phyloP scores from a whole-genome alignment of 768 basidiomycete genomes.

The Leccinum incarnatum region DNA sequence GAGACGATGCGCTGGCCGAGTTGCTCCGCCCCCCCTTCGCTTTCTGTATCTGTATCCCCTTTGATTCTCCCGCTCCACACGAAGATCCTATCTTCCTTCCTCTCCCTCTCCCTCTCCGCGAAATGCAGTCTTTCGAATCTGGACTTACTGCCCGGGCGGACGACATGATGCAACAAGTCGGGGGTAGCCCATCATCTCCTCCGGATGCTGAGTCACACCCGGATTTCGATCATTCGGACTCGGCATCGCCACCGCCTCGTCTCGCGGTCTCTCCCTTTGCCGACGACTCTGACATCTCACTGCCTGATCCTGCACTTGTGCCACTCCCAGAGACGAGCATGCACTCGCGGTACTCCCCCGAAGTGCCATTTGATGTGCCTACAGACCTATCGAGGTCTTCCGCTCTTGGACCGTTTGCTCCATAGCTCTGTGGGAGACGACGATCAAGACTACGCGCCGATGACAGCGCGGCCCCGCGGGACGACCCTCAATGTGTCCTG shows the following conservation, averaged over 20 bases:
- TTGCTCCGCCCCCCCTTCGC: slow-evolving; percentile 35
- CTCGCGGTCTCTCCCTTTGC: slow-evolving; percentile 26
- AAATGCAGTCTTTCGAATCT: slow-evolving; percentile 87
- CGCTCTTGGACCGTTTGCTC: slow-evolving; percentile 64
- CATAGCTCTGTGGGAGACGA: slow-evolving; percentile 54
- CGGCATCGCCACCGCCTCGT: slow-evolving; percentile 20
- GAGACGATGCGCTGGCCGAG: slow-evolving; percentile 62
- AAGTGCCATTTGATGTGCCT: slow-evolving; percentile 73
- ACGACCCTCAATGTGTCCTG: slow-evolving; percentile 85
- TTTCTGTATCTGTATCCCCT: slow-evolving; percentile 33
- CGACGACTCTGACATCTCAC: slow-evolving; percentile 29
- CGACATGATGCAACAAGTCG: slow-evolving; percentile 25
- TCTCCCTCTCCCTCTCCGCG: slow-evolving; percentile 59
- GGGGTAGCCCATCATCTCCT: slow-evolving; percentile 12
- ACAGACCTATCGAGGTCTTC: slow-evolving; percentile 76
- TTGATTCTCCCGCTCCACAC: slow-evolving; percentile 26
- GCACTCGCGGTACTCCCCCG: slow-evolving; percentile 65
- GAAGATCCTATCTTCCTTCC: slow-evolving; percentile 42
- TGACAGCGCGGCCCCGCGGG: slow-evolving; percentile 70
- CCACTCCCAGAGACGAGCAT: slow-evolving; percentile 49
- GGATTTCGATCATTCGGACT: slow-evolving; percentile 2
- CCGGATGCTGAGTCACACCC: background rate
- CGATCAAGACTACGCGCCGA: slow-evolving; percentile 66
- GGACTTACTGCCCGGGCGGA: slow-evolving; percentile 69
- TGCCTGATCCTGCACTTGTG: slow-evolving; percentile 26